Conservation (phyloP, 2,329 filamentous ascomycete genomes). For the Cadophora sp. region DNA sequence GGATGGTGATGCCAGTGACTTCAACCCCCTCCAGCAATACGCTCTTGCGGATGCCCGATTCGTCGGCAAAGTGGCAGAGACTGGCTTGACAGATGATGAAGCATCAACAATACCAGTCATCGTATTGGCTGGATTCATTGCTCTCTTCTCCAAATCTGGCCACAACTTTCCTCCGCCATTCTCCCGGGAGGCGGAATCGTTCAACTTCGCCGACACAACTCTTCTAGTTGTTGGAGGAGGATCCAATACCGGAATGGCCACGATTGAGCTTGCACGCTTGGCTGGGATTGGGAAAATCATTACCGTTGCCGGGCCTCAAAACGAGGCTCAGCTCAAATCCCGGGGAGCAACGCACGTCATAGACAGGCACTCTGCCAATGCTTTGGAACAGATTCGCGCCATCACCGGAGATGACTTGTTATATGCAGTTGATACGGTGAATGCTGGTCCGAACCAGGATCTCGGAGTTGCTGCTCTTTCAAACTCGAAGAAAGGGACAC, state of each 20-base stretch:
- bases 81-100: background rate
- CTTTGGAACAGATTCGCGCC: background rate
- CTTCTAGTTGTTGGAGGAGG: background rate
- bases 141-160: background rate
- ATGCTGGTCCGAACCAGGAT: background rate
- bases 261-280: background rate
- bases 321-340: background rate
- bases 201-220: background rate
- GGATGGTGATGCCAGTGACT: background rate
- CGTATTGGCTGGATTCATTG: background rate
- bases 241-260: background rate
- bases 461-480: background rate
- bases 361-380: background rate
- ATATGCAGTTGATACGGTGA: background rate
- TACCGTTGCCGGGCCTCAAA: background rate
- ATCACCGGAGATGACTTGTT: background rate
- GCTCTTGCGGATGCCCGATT: background rate
- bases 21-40: background rate
- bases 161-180: background rate
- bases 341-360: background rate
- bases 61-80: background rate
- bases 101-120: background rate
- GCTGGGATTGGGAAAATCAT: background rate
- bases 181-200: background rate
- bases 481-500: background rate